These are phyloP conservation scores for Pseudoturritis turrita DNA, from an alignment of 345 rosid genomes.

Conservation along the genomic window DNA sequence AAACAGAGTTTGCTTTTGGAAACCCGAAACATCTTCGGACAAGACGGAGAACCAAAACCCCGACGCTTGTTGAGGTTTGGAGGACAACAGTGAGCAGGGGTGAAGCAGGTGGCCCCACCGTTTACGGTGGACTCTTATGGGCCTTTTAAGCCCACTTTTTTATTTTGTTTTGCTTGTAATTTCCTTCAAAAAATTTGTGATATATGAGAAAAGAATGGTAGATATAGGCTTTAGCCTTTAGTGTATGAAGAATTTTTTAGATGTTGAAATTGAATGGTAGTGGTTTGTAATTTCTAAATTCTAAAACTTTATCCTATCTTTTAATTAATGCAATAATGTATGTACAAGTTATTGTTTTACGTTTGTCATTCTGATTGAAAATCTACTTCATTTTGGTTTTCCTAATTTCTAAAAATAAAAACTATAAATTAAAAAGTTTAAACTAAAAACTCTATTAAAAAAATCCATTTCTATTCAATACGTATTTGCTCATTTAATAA, in stretches of 20 bases:
- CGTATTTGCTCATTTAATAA: too few species aligned
- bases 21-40: not conserved
- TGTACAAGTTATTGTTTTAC: too few species aligned
- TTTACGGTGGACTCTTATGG: not conserved
- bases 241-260: not conserved
- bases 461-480: too few species aligned
- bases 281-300: not conserved
- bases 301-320: not conserved
- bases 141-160: not conserved
- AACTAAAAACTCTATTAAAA: too few species aligned
- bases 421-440: too few species aligned
- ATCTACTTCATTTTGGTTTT: too few species aligned
- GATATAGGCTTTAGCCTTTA: not conserved
- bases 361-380: too few species aligned
- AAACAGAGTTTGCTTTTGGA: not conserved
- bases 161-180: not conserved
- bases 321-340: not conserved
- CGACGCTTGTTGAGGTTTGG: not conserved
- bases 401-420: too few species aligned
- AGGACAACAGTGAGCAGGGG: not conserved
- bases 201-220: not conserved
- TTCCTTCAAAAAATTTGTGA: not conserved
- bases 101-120: not conserved
- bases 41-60: not conserved
- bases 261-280: not conserved